Base-by-base conservation (phyloP, 139 green algal species). In the Trebouxia sp. region DNA sequence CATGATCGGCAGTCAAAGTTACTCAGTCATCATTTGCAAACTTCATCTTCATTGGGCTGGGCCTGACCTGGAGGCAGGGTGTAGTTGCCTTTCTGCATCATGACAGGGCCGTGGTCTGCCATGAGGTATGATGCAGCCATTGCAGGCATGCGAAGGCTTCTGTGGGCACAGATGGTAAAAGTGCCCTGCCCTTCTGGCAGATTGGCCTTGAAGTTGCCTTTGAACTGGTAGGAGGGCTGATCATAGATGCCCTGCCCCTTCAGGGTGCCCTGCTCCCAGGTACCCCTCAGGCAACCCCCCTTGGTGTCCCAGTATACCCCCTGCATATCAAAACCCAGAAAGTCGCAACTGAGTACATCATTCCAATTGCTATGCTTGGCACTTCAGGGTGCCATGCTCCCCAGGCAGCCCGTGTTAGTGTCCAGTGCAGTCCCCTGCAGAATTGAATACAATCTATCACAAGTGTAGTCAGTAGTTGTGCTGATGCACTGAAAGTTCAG, bases 221-320 rank as follows among this genome's bases (percentile, higher is more conserved):
- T 30, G 72, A 92, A 88, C 24, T 83, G 75, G 62, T 90, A 81
- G 24, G 87, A 78, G 0, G 87, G 83, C 82, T 91, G 86, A 67
- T 93, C 87, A 62, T 95, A 93, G 38, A 50, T 83, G 38, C 77
- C 89, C 48, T 86, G 39, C 17, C 91, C 91, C 5, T 85, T 79
- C 42, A 94, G 82, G n/a, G 86, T 41, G 10, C 89, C 89, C 22
- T 85, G 83, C 48, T 65, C 43, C 91, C 91, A 95, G 50, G 65
- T 82, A 43, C 91, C 91, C 5, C 80, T 78, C 83, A 94, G 81
- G 84, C 91, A 93, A 70, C 88, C 87, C 7, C 82, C 82, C 11
- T 72, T 15, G 35, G 83, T 84, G 72, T 87, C 81, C 84, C 80
- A 88, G 66, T 84, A 83, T 14, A 81, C 72, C 43, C 83, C 83